phyloP scores from a whole-genome alignment of 2,329 filamentous ascomycete species.

The Penicillium brasilianum region DNA sequence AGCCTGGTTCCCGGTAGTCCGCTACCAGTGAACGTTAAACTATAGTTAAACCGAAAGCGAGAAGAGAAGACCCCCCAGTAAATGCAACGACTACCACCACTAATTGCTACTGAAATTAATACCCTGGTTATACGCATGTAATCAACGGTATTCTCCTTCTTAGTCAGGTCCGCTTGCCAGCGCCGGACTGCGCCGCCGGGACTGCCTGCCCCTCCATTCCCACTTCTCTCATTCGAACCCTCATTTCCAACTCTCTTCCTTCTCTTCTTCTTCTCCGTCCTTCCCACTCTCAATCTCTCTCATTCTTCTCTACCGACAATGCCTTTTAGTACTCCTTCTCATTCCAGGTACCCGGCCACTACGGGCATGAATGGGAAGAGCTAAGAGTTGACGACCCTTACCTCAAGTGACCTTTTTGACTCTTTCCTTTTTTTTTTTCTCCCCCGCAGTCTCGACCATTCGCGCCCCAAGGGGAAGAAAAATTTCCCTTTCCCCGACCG shows the following conservation, averaged over 20 bases:
- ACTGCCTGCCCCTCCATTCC: constrained; percentile 32
- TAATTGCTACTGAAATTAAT: not conserved
- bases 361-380: constrained; percentile 53
- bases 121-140: not conserved
- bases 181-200: constrained; percentile 39
- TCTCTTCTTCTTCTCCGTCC: constrained; percentile 20
- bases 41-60: constrained; percentile 1
- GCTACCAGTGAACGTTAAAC: constrained; percentile 3
- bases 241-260: constrained; percentile 14
- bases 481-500: constrained; percentile 40
- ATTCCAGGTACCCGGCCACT: constrained; percentile 47
- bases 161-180: constrained; percentile 21
- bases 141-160: constrained; percentile 6
- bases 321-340: constrained; percentile 41
- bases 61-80: not conserved
- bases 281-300: constrained; percentile 25
- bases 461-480: constrained; percentile 25
- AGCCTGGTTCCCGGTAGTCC: not conserved
- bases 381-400: constrained; percentile 30
- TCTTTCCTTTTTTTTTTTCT: constrained; percentile 10
- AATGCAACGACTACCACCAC: not conserved
- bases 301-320: constrained; percentile 37
- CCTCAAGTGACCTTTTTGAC: not conserved
- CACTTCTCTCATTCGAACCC: constrained; percentile 19
- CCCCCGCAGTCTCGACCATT: constrained; percentile 22